Evolutionary conservation across 176 grass and related monocot species (phyloP).

Genomic region (Carex kokanica): DNA sequence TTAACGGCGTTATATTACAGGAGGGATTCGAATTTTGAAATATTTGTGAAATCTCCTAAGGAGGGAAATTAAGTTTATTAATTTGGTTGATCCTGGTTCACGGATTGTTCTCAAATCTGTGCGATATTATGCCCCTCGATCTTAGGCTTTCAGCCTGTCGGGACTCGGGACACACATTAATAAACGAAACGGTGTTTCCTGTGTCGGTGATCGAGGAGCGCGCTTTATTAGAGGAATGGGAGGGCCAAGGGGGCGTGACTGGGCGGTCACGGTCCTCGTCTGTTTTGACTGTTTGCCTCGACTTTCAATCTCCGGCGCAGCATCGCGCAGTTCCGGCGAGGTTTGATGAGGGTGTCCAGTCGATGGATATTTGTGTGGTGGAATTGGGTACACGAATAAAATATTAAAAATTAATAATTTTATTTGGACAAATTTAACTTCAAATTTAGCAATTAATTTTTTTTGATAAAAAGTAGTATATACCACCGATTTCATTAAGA

Average conservation of each 20-base stretch:
- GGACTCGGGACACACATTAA: no score
- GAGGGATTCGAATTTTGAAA: slow-evolving; percentile 48
- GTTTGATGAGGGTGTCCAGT: no score
- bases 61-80: neutral
- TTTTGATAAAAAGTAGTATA: no score
- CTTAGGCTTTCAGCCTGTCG: no score
- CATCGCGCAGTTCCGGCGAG: neutral
- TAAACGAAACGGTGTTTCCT: neutral
- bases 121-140: neutral
- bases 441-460: no score
- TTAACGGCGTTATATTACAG: neutral
- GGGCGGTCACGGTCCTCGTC: neutral
- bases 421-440: no score
- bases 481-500: no score
- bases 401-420: no score
- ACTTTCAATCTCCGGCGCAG: neutral
- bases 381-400: no score
- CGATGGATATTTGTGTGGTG: no score
- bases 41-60: slow-evolving; percentile 6
- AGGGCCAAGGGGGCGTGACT: neutral
- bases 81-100: neutral
- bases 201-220: neutral
- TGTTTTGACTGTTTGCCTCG: neutral
- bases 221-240: neutral
- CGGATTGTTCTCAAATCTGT: neutral